These are phyloP conservation scores for Lecanicillium sp. DNA, from an alignment of 2,329 filamentous ascomycete species.

Conservation along the genomic window DNA sequence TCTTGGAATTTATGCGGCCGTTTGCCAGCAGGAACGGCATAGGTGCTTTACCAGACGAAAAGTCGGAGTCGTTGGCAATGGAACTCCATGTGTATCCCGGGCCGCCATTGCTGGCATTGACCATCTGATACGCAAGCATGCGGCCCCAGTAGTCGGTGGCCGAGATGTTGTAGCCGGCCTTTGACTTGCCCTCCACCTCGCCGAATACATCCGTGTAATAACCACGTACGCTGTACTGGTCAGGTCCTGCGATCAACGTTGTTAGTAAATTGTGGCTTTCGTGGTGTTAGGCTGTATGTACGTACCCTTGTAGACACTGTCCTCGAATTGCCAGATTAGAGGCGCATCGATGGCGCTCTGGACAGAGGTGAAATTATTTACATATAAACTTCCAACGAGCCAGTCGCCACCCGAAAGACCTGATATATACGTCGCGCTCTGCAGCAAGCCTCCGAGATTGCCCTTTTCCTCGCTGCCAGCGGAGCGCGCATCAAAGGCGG, in stretches of 20 bases:
- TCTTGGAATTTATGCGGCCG: conserved; percentile 56
- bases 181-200: conserved; percentile 53
- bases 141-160: conserved; percentile 81
- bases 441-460: conserved; percentile 73
- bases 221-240: conserved; percentile 21
- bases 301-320: conserved; percentile 31
- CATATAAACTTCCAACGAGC: conserved; percentile 75
- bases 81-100: conserved; percentile 74
- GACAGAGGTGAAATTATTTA: conserved; percentile 75
- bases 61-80: conserved; percentile 46
- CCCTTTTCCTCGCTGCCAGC: conserved; percentile 40
- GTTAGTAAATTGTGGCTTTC: conserved; percentile 9
- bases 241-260: conserved; percentile 29
- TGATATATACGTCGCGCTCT: conserved; percentile 73
- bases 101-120: conserved; percentile 65
- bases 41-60: conserved; percentile 57
- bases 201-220: conserved; percentile 58
- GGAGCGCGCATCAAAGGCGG: conserved; percentile 73
- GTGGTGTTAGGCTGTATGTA: neutral
- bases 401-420: conserved; percentile 79
- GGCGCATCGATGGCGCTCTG: conserved; percentile 30
- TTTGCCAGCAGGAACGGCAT: conserved; percentile 70
- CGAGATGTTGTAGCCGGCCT: conserved; percentile 56
- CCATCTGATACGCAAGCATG: conserved; percentile 69
- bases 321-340: conserved; percentile 39